Evolutionary conservation across 2,329 filamentous ascomycete genomes (phyloP), one percentile per base, ranked within the genome.

Genomic region (Pyricularia sp.): DNA sequence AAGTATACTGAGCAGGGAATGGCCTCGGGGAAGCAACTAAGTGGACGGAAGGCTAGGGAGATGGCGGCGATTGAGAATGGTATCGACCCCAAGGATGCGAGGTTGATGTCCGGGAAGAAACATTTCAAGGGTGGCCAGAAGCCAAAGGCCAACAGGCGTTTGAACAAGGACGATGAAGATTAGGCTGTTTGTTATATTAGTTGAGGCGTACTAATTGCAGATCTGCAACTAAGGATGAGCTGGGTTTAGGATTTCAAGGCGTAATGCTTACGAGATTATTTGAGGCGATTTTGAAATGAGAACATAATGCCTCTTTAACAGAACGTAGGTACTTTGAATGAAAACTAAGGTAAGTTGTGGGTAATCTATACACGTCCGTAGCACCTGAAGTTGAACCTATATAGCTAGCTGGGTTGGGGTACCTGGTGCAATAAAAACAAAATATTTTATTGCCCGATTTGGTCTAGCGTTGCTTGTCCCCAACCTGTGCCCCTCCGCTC

Each of bases 61-160:
- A 85, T 97, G 80, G 80, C 90, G 63, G 93, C 93, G 12, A 73
- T 97, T 67, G 91, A 97, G 78, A 90, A 88, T 66, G 90, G 91
- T 16, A 75, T 97, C 44, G 92, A 97, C 71, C 88, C 90, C 0
- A 88, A 87, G 66, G 93, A 97, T 66, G 78, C 94, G 69, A 78
- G 81, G 75, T 71, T 83, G 66, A 80, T 80, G 66, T 80, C 80
- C 63, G 84, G 87, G 65, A 99, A 99, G 85, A 97, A 97, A 80
- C 94, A 99, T 77, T 94, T 91, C 76, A 96, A 96, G 78, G 88
- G 84, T n/a, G 85, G 86, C 55, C 83, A 84, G 68, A 69, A 67
- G 60, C 75, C 73, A 66, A 88, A 84, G 73, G 79, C 80, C 66
- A 84, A 82, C 73, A 80, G 78, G 70, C 73, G 74, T 60, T 75